Evolutionary conservation across 2,329 filamentous ascomycete genomes (phyloP), one percentile per base, ranked within the genome.

Genomic region (Thelonectria rubi): DNA sequence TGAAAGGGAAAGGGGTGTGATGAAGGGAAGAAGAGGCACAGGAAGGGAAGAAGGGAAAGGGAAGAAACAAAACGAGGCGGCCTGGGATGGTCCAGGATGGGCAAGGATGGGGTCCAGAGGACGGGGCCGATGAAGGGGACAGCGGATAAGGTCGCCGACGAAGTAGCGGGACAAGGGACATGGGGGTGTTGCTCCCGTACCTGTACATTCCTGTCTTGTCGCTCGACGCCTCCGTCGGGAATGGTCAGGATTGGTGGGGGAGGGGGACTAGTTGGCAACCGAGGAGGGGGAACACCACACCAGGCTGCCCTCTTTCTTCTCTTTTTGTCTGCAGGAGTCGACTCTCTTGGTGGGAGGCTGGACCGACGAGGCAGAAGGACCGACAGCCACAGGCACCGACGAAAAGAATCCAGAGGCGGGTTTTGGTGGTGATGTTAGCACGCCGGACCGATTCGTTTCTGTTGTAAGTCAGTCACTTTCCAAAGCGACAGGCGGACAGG

Each of bases 231-330:
- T 24, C 51, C 47, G 59, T 59, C 58, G 50, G 53, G 56, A 69
- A 67, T 58, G 65, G 62, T 58, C 63, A 55, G 46, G 64, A 65
- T 65, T 69, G 64, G 64, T 55, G 58, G 54, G 32, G 32, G 40
- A 46, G 42, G 20, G n/a, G 42, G 40, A 43, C 17, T 11, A 18
- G 26, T 30, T 30, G 26, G 26, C 26, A 30, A 8, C 26, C 26
- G 26, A 11, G 15, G 6, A 17, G 40, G 21, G 50, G 20, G 37
- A n/a, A 24, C 18, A 30, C 21, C 20, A 45, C 15, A 21, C 24
- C 15, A 43, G 50, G 50, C 34, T 40, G 9, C 50, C 8, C 40
- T 53, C 18, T 24, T 43, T 30, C n/a, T 43, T 26, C 34, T n/a
- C 34, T 42, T 42, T 39, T 52, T 30, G 49, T 46, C 17, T 10